A percentile compares a stretch with the other conserved stretches of the same genome.
These are phyloP conservation scores for Capsicum chinense DNA, from an alignment of 257 asterid species.

Conservation along the genomic window DNA sequence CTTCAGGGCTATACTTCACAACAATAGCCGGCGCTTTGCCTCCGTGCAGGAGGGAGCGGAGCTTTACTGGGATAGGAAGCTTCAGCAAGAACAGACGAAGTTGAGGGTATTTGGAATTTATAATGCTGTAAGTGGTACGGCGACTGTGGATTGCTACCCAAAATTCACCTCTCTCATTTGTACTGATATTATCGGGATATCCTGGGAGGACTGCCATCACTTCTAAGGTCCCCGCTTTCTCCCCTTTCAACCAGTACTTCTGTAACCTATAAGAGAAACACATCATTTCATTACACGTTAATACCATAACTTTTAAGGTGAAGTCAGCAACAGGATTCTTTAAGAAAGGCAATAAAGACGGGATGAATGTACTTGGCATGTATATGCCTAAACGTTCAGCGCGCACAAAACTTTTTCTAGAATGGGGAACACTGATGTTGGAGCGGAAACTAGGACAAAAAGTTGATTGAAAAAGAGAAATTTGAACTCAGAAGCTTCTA, in stretches of 20 bases:
- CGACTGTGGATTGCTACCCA: conserved; percentile 92
- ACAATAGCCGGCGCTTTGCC: conserved; percentile 61
- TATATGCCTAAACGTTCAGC: not conserved
- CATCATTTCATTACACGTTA: not conserved
- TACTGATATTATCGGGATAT: conserved; percentile 79
- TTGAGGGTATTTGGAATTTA: conserved; percentile 54
- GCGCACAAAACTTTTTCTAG: not conserved
- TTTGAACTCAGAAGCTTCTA: not conserved
- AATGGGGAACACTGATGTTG: not conserved
- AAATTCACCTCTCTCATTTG: conserved; percentile 80
- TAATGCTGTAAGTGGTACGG: conserved; percentile 55
- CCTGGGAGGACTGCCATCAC: conserved; percentile 78
- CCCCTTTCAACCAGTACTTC: conserved; percentile 91
- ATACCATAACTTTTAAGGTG: not conserved
- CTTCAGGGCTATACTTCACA: conserved; percentile 79
- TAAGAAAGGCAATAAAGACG: not conserved
- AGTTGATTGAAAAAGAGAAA: not conserved
- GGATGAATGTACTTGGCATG: not conserved
- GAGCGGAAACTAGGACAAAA: not conserved
- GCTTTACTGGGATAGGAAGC: conserved; percentile 72
- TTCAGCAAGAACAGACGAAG: conserved; percentile 59
- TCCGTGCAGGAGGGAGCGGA: conserved; percentile 75
- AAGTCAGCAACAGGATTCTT: not conserved
- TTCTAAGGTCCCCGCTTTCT: conserved; percentile 72
- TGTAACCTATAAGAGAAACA: conserved; percentile 51